phyloP scores from a whole-genome alignment of 148 eudicot genomes.

The Nepenthes gracilis region DNA sequence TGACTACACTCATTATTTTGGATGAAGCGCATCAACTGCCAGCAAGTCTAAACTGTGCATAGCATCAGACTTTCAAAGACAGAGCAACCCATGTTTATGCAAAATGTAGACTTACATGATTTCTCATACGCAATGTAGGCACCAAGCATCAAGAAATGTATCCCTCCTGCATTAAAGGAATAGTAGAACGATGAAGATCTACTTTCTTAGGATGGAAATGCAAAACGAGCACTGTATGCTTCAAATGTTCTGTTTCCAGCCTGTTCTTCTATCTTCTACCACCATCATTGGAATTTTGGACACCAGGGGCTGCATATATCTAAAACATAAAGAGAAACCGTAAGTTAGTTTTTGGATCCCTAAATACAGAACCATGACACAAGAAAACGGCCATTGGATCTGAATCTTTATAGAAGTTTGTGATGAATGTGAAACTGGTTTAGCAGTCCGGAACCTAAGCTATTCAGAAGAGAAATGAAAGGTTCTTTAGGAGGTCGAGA shows the following conservation, averaged over 20 bases:
- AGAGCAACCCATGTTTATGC: too few relatives aligned
- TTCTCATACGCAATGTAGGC: slow-evolving; percentile 68
- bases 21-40: too few relatives aligned
- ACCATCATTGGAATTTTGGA: slow-evolving; percentile 90
- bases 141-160: slow-evolving; percentile 89
- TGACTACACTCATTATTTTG: too few relatives aligned
- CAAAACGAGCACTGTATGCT: slow-evolving; percentile 86
- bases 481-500: too few relatives aligned
- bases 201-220: slow-evolving; percentile 87
- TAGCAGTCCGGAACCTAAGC: too few relatives aligned
- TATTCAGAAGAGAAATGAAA: too few relatives aligned
- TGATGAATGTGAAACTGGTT: too few relatives aligned
- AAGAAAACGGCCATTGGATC: not conserved
- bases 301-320: slow-evolving; percentile 76
- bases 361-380: not conserved
- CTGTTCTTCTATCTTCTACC: slow-evolving; percentile 79
- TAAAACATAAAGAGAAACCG: slow-evolving; percentile 12
- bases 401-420: too few relatives aligned
- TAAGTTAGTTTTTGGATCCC: too few relatives aligned
- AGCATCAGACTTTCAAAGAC: too few relatives aligned
- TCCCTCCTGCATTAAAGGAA: slow-evolving; percentile 94
- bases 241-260: slow-evolving; percentile 54
- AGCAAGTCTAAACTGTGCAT: too few relatives aligned
- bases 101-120: slow-evolving; percentile 33
- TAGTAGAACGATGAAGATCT: slow-evolving; percentile 88